These are phyloP conservation scores for Marchantia paleacea DNA, from an alignment of 225 moss, liverwort and hornwort genomes.

Conservation along the genomic window DNA sequence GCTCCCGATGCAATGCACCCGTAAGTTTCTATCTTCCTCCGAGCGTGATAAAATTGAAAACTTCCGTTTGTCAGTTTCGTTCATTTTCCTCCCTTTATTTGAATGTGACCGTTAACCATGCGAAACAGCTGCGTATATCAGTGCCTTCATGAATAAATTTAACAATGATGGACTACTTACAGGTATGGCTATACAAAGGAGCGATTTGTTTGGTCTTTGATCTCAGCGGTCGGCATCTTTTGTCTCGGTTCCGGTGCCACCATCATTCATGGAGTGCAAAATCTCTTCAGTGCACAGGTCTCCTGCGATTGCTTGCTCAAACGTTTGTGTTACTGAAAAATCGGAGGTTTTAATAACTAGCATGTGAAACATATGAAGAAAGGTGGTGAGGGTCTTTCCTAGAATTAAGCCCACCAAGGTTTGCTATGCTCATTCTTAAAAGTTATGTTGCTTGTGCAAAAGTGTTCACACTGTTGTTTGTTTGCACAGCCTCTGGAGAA, in stretches of 20 bases:
- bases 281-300: slow-evolving; percentile 86
- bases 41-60: neutral
- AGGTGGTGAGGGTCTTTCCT: too few relatives aligned
- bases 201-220: slow-evolving; percentile 98
- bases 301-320: neutral
- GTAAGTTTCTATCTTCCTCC: slow-evolving; percentile 46
- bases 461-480: neutral
- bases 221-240: slow-evolving; percentile 99
- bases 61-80: neutral
- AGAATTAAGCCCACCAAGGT: too few relatives aligned
- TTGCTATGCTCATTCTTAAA: neutral
- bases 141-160: too few relatives aligned
- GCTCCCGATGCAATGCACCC: slow-evolving; percentile 98
- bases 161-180: neutral
- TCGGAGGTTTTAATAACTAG: too few relatives aligned
- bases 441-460: neutral
- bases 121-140: neutral
- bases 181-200: slow-evolving; percentile 97
- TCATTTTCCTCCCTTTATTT: neutral
- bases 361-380: too few relatives aligned
- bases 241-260: slow-evolving; percentile 99
- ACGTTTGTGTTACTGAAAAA: neutral
- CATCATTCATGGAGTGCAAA: slow-evolving; percentile 93
- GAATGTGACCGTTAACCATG: neutral
- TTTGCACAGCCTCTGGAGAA: slow-evolving; percentile 71